Evolutionary conservation across 2,329 filamentous ascomycete species (phyloP).

Genomic region (Penicillium decumbens): DNA sequence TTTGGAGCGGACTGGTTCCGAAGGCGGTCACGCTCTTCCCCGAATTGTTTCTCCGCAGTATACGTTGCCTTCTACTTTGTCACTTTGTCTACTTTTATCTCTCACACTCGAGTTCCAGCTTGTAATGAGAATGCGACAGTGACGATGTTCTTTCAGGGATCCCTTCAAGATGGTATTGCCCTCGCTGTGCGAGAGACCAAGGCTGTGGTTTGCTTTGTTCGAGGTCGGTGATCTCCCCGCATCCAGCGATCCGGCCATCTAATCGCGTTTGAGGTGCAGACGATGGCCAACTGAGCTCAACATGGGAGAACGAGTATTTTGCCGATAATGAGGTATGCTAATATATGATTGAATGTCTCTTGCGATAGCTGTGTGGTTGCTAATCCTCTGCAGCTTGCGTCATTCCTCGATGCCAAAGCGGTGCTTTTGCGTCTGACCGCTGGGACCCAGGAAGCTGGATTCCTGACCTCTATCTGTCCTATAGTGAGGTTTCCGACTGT

Average conservation of each 20-base stretch:
- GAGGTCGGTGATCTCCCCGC: conserved; percentile 51
- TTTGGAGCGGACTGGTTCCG: conserved; percentile 12
- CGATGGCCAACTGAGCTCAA: conserved; percentile 61
- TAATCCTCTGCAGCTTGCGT: conserved; percentile 47
- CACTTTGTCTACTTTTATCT: not conserved
- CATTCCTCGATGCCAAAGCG: conserved; percentile 57
- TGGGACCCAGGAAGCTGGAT: conserved; percentile 74
- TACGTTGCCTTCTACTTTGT: not conserved
- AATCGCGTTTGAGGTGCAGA: conserved; percentile 48
- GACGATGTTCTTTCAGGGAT: conserved; percentile 75
- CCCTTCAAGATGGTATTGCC: conserved; percentile 73
- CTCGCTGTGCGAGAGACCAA: conserved; percentile 70
- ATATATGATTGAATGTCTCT: not conserved
- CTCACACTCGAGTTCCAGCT: not conserved
- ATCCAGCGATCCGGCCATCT: conserved; percentile 10
- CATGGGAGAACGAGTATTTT: conserved; percentile 67
- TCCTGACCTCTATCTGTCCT: conserved; percentile 76
- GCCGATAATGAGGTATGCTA: conserved; percentile 51
- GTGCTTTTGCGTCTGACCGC: conserved; percentile 66
- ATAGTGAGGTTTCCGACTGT: conserved; percentile 73
- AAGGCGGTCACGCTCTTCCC: conserved; percentile 27
- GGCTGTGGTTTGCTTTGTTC: conserved; percentile 78
- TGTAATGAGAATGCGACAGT: conserved; percentile 9
- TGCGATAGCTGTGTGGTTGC: conserved; percentile 2
- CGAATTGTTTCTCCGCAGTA: conserved; percentile 20